phyloP scores from a whole-genome alignment of 176 grass and related monocot species.

The Avena sativa region DNA sequence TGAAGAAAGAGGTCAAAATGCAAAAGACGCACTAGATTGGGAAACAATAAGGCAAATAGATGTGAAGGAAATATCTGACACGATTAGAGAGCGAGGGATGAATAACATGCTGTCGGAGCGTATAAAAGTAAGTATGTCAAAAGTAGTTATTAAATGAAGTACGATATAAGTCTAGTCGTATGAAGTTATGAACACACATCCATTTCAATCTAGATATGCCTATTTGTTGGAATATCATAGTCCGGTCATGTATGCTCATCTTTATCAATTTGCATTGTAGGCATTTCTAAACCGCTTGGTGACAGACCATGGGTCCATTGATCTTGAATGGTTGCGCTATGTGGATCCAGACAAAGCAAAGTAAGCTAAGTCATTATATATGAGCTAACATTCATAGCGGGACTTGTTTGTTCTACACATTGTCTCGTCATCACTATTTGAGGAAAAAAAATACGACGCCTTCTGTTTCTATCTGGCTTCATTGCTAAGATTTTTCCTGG shows the following conservation, averaged over 20 bases:
- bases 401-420: conserved; percentile 14
- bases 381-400: neutral
- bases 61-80: conserved; percentile 60
- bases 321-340: conserved; percentile 80
- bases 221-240: conserved; percentile 29
- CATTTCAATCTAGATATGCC: conserved; percentile 14
- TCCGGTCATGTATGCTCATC: conserved; percentile 24
- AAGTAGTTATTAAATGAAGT: conserved; percentile 24
- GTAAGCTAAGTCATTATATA: conserved; percentile 49
- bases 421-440: neutral
- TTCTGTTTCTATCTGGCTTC: neutral
- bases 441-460: neutral
- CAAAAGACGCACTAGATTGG: conserved; percentile 72
- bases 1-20: conserved; percentile 55
- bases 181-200: neutral
- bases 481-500: neutral
- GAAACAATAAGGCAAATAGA: conserved; percentile 63
- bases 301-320: conserved; percentile 70
- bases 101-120: conserved; percentile 86
- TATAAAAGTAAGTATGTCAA: conserved; percentile 65
- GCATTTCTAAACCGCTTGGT: conserved; percentile 70
- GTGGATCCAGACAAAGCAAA: conserved; percentile 81
- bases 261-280: conserved; percentile 47
- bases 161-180: neutral
- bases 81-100: conserved; percentile 87